These are phyloP conservation scores for Pleoardoris graminearum DNA, from an alignment of 2,329 filamentous ascomycete species.

Conservation along the genomic window DNA sequence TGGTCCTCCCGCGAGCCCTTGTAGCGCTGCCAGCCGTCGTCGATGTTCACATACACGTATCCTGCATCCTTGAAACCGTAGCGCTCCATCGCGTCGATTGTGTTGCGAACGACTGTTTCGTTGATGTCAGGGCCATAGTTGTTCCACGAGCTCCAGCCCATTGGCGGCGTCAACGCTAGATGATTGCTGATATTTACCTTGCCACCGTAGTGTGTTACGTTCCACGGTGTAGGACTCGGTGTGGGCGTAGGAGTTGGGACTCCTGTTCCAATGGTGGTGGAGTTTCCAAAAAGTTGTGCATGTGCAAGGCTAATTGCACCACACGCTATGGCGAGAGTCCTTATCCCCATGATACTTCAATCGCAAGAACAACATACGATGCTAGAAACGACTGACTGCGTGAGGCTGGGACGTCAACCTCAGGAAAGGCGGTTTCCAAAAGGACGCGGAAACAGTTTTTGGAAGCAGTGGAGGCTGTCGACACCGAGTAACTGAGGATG, in stretches of 20 bases:
- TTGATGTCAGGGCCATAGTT: slow-evolving; percentile 27
- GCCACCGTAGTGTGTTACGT: slow-evolving; percentile 22
- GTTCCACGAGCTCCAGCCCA: slow-evolving; percentile 30
- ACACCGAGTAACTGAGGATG: slow-evolving; percentile 11
- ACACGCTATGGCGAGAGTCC: slow-evolving; percentile 1
- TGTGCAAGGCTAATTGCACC: slow-evolving; percentile 4
- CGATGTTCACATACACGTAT: slow-evolving; percentile 32
- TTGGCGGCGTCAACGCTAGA: slow-evolving; percentile 24
- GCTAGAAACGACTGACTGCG: not conserved
- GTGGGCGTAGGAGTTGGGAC: slow-evolving; percentile 9
- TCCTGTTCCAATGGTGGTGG: slow-evolving; percentile 9
- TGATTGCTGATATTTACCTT: slow-evolving; percentile 24
- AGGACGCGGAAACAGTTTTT: not conserved
- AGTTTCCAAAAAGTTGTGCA: slow-evolving; percentile 18
- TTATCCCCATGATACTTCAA: slow-evolving; percentile 5
- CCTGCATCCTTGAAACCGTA: slow-evolving; percentile 27
- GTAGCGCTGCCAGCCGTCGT: slow-evolving; percentile 44
- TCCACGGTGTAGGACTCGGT: slow-evolving; percentile 20
- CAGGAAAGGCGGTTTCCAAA: not conserved
- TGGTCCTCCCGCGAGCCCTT: slow-evolving; percentile 27
- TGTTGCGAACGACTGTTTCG: slow-evolving; percentile 22
- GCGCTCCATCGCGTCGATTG: slow-evolving; percentile 21
- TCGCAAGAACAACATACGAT: not conserved
- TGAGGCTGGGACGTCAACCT: not conserved
- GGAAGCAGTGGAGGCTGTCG: not conserved